Evolutionary conservation across 192 early-diverging fungal genomes (phyloP), one percentile per base, ranked within the genome.

Genomic region (Coemansia sp.): DNA sequence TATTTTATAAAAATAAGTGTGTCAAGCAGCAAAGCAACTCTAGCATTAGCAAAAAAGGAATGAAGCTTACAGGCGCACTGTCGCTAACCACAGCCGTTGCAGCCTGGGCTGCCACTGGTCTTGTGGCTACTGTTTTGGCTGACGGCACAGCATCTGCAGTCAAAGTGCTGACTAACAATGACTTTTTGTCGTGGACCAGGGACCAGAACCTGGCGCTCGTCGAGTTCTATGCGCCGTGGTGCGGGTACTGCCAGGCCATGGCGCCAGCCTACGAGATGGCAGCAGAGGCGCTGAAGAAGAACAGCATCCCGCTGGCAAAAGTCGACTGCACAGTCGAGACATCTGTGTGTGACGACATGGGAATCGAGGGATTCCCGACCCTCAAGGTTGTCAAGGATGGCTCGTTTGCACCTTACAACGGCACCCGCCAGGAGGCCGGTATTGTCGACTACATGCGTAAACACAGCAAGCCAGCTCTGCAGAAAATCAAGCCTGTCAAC

Each of bases 171-270:
- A 83, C 60, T 52, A 64, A 68, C 12, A 83, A 80, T 55, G 92
- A 68, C 66, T 97, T 96, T 77, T 67, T 81, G 32, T 61, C 72
- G 6, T 85, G 82, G 66, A 84, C 91, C 51, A 61, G 85, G 12
- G 69, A 76, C 6, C 85, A 91, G 75, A 75, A 89, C 7, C 65
- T 96, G 56, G 87, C 91, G 18, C 86, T 98, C 42, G 90, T 97
- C 50, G 93, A 97, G 84, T 98, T 97, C 83, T 97, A 90, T 75
- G 94, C 96, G 6, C 96, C 95, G 54, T 98, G 94, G 96, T 99
- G 96, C 83, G 90, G 92, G 68, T 91, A 99, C 86, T 99, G 96
- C 85, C 91, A 97, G 86, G 90, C 87, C 45, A 83, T 92, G 49
- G 94, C 92, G 31, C 95, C 94, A 33, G 90, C 96, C 56, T 99